Conservation (phyloP, 2,329 filamentous ascomycete species). For the Neospermospora avenae region DNA sequence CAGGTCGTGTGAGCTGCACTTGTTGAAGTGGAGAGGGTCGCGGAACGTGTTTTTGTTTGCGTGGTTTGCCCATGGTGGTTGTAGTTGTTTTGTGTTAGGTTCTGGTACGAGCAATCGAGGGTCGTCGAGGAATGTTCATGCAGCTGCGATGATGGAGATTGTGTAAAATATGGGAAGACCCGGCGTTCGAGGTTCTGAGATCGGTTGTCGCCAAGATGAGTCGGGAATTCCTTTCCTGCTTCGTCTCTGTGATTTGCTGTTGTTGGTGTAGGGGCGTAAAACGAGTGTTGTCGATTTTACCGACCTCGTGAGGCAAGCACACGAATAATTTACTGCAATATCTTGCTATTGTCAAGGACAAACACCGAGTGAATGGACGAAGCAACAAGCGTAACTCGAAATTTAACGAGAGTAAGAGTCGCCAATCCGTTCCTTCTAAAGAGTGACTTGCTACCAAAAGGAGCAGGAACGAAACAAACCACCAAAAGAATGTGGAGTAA, state of each 20-base stretch:
- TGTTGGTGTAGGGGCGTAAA: not conserved
- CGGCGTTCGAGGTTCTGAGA: not conserved
- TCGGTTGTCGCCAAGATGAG: not conserved
- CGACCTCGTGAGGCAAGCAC: not conserved
- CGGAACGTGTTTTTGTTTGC: conserved; percentile 16
- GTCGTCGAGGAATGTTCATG: not conserved
- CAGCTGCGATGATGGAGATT: not conserved
- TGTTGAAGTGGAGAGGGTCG: conserved; percentile 34
- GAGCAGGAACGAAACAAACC: not conserved
- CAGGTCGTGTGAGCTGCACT: conserved; percentile 28
- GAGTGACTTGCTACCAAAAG: not conserved
- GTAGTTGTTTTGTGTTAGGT: too few species aligned
- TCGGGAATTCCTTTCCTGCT: not conserved
- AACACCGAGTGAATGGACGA: not conserved
- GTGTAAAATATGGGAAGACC: not conserved
- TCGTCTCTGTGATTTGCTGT: not conserved
- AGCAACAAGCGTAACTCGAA: not conserved
- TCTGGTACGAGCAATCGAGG: not conserved
- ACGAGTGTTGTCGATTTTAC: not conserved
- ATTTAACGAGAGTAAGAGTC: not conserved
- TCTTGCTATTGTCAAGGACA: not conserved
- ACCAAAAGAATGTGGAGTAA: not conserved
- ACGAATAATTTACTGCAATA: not conserved
- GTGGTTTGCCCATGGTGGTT: conserved; percentile 1
- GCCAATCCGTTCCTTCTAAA: not conserved